Conservation (phyloP, 2,329 filamentous ascomycete genomes). For the Pseudogymnoascus sp. region DNA sequence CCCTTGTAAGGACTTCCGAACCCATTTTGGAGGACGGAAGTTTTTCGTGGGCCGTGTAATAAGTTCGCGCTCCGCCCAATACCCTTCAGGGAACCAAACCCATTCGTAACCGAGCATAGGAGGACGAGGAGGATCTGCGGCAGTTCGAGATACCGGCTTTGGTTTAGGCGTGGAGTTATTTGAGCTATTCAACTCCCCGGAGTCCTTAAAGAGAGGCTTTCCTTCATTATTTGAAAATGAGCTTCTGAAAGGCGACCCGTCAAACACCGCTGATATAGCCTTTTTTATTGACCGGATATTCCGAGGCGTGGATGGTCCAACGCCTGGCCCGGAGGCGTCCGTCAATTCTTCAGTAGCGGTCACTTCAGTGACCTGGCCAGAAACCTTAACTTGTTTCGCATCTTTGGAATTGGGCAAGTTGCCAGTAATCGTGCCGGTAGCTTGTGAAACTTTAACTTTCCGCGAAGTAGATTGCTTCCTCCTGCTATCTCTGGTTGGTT, state of each 20-base stretch:
- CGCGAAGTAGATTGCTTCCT: background rate
- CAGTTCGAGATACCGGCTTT: background rate
- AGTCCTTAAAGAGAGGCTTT: background rate
- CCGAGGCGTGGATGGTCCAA: background rate
- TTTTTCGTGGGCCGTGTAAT: background rate
- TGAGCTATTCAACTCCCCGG: background rate
- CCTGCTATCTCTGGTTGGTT: background rate
- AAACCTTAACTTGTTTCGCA: background rate
- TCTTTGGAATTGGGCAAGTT: background rate
- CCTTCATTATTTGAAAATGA: background rate
- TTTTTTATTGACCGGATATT: background rate
- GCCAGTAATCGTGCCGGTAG: background rate
- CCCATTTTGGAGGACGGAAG: background rate
- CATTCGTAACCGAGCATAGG: conserved; percentile 49
- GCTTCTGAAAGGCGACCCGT: background rate
- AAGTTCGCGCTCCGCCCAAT: conserved; percentile 53
- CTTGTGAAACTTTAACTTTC: background rate
- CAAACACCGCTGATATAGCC: background rate
- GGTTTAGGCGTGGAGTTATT: background rate
- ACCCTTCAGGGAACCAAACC: conserved; percentile 57
- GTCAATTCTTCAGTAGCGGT: background rate
- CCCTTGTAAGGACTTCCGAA: background rate
- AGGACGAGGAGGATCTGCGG: conserved; percentile 46
- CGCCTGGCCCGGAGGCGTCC: background rate
- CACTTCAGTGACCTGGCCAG: background rate